These are phyloP conservation scores for Conringia planisiliqua DNA, from an alignment of 345 rosid species.

Conservation along the genomic window DNA sequence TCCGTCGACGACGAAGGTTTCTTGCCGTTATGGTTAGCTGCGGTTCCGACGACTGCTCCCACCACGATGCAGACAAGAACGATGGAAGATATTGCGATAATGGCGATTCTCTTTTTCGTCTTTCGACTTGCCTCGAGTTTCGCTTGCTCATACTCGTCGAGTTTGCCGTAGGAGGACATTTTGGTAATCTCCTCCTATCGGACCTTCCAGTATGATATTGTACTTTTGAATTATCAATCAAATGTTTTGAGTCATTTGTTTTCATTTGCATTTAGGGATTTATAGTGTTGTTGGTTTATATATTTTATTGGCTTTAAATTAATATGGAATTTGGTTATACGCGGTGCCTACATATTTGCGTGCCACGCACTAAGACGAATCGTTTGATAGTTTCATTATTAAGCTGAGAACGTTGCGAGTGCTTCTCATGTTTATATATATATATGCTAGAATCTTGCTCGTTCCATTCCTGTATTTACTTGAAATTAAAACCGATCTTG, in stretches of 20 bases:
- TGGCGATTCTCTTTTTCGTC: slow-evolving; percentile 37
- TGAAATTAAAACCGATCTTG: not conserved
- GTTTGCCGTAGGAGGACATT: slow-evolving; percentile 56
- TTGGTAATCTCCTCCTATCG: not conserved
- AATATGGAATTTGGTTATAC: not conserved
- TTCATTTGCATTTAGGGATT: not conserved
- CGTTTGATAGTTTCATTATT: not conserved
- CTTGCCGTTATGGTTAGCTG: slow-evolving; percentile 8
- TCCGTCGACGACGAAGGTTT: not conserved
- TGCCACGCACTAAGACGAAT: slow-evolving; percentile 30
- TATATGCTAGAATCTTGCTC: slow-evolving; percentile 14
- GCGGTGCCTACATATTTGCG: slow-evolving; percentile 27
- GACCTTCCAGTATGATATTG: not conserved
- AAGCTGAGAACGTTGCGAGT: slow-evolving; percentile 5
- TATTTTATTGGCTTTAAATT: not conserved
- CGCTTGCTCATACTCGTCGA: slow-evolving; percentile 51
- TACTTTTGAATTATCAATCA: not conserved
- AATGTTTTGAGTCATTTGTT: slow-evolving; percentile 5
- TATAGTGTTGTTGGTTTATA: not conserved
- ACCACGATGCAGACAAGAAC: slow-evolving; percentile 46
- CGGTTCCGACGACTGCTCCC: slow-evolving; percentile 56
- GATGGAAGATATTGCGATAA: slow-evolving; percentile 49
- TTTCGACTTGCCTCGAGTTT: slow-evolving; percentile 45
- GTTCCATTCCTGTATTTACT: not conserved
- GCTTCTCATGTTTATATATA: slow-evolving; percentile 30